Evolutionary conservation across 768 basidiomycete species (phyloP).

Genomic region (Myochromella boudieri): DNA sequence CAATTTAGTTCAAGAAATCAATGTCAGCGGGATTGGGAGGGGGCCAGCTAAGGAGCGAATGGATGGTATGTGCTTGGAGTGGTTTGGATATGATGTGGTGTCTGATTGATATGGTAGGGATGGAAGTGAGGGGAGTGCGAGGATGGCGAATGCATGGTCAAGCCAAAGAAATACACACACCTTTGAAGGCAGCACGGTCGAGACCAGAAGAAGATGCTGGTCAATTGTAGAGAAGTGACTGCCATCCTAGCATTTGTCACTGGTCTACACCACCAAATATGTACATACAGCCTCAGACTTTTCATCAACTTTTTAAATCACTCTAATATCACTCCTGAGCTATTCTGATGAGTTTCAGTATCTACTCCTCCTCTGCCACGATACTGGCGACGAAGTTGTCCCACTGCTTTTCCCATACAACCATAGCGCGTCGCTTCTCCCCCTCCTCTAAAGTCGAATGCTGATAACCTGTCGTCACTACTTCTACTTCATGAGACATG

Average conservation of each 20-base stretch:
- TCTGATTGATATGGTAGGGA: slow-evolving; percentile 53
- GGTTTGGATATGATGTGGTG: slow-evolving; percentile 38
- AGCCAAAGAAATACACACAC: slow-evolving; percentile 25
- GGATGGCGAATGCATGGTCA: slow-evolving; percentile 43
- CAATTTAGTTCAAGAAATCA: slow-evolving; percentile 50
- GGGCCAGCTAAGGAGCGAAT: slow-evolving; percentile 42
- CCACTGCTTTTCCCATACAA: slow-evolving; percentile 17
- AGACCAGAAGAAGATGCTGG: slow-evolving; percentile 1
- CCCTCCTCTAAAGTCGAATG: slow-evolving; percentile 48
- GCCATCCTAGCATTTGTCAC: neutral
- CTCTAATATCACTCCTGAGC: no score
- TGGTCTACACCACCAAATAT: slow-evolving; percentile 14
- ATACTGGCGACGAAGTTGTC: slow-evolving; percentile 14
- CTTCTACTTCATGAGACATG: neutral
- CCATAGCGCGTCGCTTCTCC: slow-evolving; percentile 45
- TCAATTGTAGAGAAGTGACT: neutral
- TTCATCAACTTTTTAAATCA: no score
- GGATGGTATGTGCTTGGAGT: slow-evolving; percentile 38
- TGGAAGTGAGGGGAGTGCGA: slow-evolving; percentile 61
- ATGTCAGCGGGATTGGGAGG: slow-evolving; percentile 34
- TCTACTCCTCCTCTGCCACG: neutral
- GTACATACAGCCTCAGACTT: slow-evolving; percentile 7
- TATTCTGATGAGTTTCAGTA: no score
- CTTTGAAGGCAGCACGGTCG: slow-evolving; percentile 8
- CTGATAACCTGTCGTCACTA: slow-evolving; percentile 30